Base-by-base conservation (phyloP, 306 rosid species). In the Datisca glomerata region DNA sequence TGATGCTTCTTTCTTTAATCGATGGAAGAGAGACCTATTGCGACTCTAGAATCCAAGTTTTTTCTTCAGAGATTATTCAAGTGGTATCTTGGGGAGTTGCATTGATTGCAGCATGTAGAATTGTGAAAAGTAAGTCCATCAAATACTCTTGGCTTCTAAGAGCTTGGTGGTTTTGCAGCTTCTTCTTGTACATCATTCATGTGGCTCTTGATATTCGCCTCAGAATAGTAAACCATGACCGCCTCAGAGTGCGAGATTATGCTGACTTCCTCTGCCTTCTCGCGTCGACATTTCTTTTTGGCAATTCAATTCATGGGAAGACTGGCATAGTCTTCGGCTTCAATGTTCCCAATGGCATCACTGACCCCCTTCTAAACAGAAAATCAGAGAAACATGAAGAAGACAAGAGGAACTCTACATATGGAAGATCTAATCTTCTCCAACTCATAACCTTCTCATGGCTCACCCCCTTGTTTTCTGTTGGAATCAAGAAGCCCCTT, bases 371-470 rank as follows among this genome's bases (percentile, higher is more conserved):
- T 50, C 64, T 89, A 13, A 49, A 50, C 21, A 68, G 56, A 21
- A 71, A 82, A 59, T 31, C 41, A 33, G 63, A 56, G 27, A 45
- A 72, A 45, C 36, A 17, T 18, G 52, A 49, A 8, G 54, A 60
- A 35, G 22, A 22, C 35, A 49, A 42, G 37, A 61, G 12, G 45
- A 64, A 74, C 40, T 89, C 86, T 44, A 63, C 72, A 21, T 89
- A 89, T 51, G 75, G 81, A 19, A 74, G 79, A 46, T 75, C 97
- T 16, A 60, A 69, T 50, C 48, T 80, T 49, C 14, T 74, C 18
- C 83, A 83, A 56, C 93, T 79, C 52, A 41, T 89, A 13, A 83
- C 59, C 43, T 89, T 83, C 65, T 83, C 95, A 12, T 89, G 97
- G 97, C 95, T 89, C 53, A 89, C 77, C 36, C 95, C 93, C 0